Percentiles rank a stretch among this genome's conserved stretches.
Conservation (phyloP, 2,329 filamentous ascomycete genomes). For the Chaetomium olivaceum region DNA sequence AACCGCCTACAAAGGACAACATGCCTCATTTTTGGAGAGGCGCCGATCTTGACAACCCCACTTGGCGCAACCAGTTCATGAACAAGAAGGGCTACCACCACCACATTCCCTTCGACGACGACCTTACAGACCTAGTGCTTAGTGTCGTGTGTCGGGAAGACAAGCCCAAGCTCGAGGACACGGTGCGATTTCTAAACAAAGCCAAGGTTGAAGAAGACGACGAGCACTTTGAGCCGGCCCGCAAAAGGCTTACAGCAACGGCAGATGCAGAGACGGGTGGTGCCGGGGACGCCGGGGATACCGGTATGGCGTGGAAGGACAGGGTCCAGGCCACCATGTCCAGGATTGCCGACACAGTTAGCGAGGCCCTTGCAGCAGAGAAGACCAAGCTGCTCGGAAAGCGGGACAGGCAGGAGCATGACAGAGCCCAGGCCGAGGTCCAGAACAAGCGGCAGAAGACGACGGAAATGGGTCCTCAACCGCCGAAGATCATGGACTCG, state of each 20-base stretch:
- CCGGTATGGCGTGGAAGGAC: neutral
- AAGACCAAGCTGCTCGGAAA: slow-evolving; percentile 5
- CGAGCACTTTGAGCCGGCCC: neutral
- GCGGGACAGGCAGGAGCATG: neutral
- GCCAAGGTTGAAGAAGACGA: neutral
- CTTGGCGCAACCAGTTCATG: slow-evolving; percentile 13
- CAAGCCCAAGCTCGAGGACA: neutral
- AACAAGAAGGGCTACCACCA: neutral
- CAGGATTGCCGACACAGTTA: slow-evolving; percentile 3
- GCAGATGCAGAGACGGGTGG: neutral
- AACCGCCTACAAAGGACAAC: neutral
- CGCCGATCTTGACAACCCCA: slow-evolving; percentile 2
- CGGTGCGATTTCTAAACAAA: neutral
- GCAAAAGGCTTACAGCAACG: too few species aligned
- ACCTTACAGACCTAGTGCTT: slow-evolving; percentile 21
- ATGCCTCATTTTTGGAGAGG: slow-evolving; percentile 15
- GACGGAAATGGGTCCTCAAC: neutral
- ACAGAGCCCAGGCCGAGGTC: neutral
- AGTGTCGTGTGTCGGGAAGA: neutral
- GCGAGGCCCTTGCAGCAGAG: slow-evolving; percentile 9
- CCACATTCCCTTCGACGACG: slow-evolving; percentile 13
- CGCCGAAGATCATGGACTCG: neutral
- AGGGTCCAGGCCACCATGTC: slow-evolving; percentile 7
- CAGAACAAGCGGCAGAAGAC: slow-evolving; percentile 14
- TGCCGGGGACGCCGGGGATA: neutral